These are phyloP conservation scores for Gossypium herbaceum DNA, from an alignment of 345 rosid species.

Conservation along the genomic window DNA sequence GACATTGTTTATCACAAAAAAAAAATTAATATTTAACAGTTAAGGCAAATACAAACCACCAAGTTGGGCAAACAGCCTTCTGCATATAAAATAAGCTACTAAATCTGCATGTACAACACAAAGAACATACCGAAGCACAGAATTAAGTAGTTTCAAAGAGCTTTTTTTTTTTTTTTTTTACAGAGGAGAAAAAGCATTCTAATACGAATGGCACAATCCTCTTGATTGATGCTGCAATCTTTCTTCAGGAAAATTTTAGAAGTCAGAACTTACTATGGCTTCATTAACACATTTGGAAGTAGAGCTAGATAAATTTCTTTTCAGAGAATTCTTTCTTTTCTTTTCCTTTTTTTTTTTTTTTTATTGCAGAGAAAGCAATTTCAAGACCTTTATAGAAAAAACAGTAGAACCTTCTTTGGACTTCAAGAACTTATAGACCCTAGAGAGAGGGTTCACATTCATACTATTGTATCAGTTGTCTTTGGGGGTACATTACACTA, in stretches of 20 bases:
- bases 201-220: not conserved
- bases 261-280: not conserved
- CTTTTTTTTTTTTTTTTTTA: not conserved
- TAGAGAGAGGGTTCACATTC: not conserved
- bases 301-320: not conserved
- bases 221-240: not conserved
- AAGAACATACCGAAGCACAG: not conserved
- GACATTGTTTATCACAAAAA: too few relatives aligned
- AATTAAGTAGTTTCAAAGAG: not conserved
- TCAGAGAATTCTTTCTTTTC: not conserved
- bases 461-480: not conserved
- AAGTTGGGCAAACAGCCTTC: not conserved
- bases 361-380: not conserved
- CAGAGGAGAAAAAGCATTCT: not conserved
- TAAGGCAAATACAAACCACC: not conserved
- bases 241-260: slow-evolving; percentile 1
- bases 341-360: too few relatives aligned
- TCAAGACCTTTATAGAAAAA: not conserved
- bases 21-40: not conserved
- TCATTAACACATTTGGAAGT: not conserved
- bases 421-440: not conserved
- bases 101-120: not conserved
- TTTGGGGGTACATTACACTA: not conserved
- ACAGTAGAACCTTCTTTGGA: not conserved
- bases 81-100: too few relatives aligned